Evolutionary conservation across 306 rosid species (phyloP).

Genomic region (Pterocarpus macrocarpus): DNA sequence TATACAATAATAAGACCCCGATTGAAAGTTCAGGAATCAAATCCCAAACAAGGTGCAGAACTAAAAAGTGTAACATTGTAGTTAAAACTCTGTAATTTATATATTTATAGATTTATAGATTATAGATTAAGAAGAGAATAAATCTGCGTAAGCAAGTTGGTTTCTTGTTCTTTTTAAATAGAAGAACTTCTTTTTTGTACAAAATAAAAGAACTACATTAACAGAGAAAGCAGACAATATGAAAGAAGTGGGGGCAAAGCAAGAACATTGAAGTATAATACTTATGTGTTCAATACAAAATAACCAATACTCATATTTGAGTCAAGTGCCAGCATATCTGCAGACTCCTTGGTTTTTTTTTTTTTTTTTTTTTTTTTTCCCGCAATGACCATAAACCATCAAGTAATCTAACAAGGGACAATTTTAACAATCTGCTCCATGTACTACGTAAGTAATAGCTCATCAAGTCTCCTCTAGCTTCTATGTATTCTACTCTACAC

Average conservation of each 20-base stretch:
- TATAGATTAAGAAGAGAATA: conserved; percentile 1
- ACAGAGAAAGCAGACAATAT: conserved; percentile 1
- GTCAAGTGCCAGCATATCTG: background rate
- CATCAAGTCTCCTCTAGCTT: conserved; percentile 23
- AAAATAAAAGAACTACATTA: background rate
- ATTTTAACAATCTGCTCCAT: conserved; percentile 10
- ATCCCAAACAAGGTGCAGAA: background rate
- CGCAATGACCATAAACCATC: conserved; percentile 32
- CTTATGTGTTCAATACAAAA: background rate
- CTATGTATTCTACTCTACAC: background rate
- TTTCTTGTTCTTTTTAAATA: background rate
- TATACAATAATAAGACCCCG: background rate
- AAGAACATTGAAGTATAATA: background rate
- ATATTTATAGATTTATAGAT: background rate
- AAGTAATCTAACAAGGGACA: conserved; percentile 1
- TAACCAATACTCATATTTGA: background rate
- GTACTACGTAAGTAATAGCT: background rate
- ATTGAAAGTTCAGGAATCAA: conserved; percentile 25
- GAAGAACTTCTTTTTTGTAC: background rate
- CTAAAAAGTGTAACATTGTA: background rate
- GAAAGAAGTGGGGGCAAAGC: background rate
- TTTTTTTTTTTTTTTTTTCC: background rate
- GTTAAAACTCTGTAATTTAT: background rate
- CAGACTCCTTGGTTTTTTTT: no score
- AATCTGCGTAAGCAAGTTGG: background rate